Base-by-base conservation (phyloP, 768 basidiomycete species). In the Cubamyces sp. region DNA sequence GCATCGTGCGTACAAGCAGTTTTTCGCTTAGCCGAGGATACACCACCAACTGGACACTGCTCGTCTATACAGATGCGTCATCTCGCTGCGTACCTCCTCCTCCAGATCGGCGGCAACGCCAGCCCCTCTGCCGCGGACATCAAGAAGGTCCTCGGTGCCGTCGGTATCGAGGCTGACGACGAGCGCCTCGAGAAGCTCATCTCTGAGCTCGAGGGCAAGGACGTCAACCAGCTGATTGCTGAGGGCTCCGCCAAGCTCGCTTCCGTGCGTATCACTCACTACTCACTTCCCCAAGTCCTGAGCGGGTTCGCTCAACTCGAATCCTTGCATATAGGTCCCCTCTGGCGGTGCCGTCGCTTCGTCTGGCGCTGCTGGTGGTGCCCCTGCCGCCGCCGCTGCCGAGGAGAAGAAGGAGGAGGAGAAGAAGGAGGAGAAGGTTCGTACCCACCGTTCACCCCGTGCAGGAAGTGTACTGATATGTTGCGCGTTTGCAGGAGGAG, bases 31-130 rank as follows among this genome's bases (percentile, higher is more conserved):
- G 12, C 3, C 47, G 42, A 18, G 56, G 15, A 16, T n/a, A 26
- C 30, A 54, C 7, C 51, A 42, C n/a, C 40, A 43, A 37, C 16
- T 8, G 5, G 26, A 5, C 21, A 21, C 26, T 19, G 37, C 11
- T 12, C 21, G 15, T 15, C 11, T 18, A 41, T 12, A 30, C 68
- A 91, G 90, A 94, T 94, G 92, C 91, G 91, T 78, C 80, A 94
- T 74, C 81, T 98, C 77, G 96, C 94, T 80, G 93, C 94, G 68
- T 98, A 97, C 84, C 87, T 99, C 63, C 94, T 99, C 75, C 94
- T 98, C 80, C 90, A 91, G 77, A 84, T 87, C 74, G 97, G 94
- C 68, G 97, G 97, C 58, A 98, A 98, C 73, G 79, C 87, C 71
- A 85, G 84, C 65, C 96, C 97, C 66, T 87, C 89, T 63, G 92